Evolutionary conservation across 2,329 filamentous ascomycete species (phyloP).

Genomic region (Colletotrichum graminicola): DNA sequence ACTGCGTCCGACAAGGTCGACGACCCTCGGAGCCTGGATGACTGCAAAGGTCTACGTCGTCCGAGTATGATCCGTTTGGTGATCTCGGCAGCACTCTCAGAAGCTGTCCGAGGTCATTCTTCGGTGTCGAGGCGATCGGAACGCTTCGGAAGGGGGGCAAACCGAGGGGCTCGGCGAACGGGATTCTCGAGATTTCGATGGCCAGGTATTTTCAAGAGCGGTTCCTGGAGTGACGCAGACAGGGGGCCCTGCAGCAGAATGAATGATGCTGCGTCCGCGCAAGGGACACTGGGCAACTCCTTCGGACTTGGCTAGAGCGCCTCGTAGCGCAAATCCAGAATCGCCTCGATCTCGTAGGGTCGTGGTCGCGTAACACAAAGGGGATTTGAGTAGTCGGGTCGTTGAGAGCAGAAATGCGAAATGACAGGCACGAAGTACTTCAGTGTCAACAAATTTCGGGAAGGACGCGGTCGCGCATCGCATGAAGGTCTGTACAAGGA

Average conservation of each 20-base stretch:
- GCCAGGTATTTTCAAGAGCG: constrained; percentile 23
- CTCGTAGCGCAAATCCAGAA: constrained; percentile 14
- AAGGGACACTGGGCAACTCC: constrained; percentile 1
- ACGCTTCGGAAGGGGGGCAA: constrained; percentile 15
- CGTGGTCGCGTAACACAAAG: constrained; percentile 40
- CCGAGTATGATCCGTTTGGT: not conserved
- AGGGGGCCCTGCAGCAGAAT: constrained; percentile 36
- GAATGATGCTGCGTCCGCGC: constrained; percentile 5
- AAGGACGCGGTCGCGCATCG: constrained; percentile 42
- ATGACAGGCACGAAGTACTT: constrained; percentile 34
- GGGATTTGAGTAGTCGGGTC: constrained; percentile 28
- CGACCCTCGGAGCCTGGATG: not conserved
- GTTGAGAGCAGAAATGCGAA: constrained; percentile 38
- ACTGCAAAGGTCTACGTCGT: constrained; percentile 12
- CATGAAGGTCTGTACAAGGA: constrained; percentile 41
- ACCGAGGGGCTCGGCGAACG: constrained; percentile 25
- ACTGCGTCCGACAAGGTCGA: constrained; percentile 6
- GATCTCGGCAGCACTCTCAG: constrained; percentile 18
- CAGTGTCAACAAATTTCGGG: constrained; percentile 42
- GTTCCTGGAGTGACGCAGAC: constrained; percentile 37
- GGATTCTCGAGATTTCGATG: constrained; percentile 31
- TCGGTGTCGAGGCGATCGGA: constrained; percentile 7
- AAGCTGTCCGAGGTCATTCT: constrained; percentile 21
- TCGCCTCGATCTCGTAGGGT: constrained; percentile 35
- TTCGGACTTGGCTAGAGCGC: constrained; percentile 5